Evolutionary conservation across 345 rosid species (phyloP).

Genomic region (Odontarrhena argentea): DNA sequence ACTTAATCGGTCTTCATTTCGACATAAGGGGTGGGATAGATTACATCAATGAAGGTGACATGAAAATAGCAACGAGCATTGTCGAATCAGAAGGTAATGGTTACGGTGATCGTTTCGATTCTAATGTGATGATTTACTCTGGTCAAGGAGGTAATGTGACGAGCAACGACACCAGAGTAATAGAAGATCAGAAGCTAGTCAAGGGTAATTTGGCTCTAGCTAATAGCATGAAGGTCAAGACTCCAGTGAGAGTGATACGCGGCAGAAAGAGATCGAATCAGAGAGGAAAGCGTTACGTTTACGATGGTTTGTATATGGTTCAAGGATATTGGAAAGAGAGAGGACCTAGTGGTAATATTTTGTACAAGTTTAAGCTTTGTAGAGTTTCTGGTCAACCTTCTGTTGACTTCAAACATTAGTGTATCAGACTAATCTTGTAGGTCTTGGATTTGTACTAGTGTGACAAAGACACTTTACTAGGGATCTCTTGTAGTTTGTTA

Average conservation of each 20-base stretch:
- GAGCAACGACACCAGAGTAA: constrained; percentile 45
- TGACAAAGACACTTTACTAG: no score
- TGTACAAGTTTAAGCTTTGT: constrained; percentile 65
- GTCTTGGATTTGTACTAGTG: no score
- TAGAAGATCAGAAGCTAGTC: constrained; percentile 80
- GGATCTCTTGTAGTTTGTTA: no score
- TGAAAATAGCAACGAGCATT: constrained; percentile 64
- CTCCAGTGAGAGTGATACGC: constrained; percentile 77
- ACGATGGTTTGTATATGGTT: constrained; percentile 81
- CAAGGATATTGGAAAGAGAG: constrained; percentile 54
- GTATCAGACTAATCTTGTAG: no score
- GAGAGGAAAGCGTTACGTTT: constrained; percentile 55
- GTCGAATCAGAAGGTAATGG: constrained; percentile 74
- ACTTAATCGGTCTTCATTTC: constrained; percentile 76
- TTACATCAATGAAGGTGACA: constrained; percentile 48
- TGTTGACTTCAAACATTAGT: not conserved
- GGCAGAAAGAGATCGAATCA: constrained; percentile 39
- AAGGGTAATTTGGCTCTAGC: constrained; percentile 63
- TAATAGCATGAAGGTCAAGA: constrained; percentile 29
- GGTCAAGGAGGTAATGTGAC: constrained; percentile 76
- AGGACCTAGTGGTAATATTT: constrained; percentile 59
- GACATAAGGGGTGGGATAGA: constrained; percentile 74
- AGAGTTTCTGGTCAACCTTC: constrained; percentile 61
- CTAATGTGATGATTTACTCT: constrained; percentile 63
- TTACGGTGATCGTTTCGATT: constrained; percentile 50